Conservation (phyloP, 1,284 basidiomycete genomes). For the Mrakiaceae sp. region DNA sequence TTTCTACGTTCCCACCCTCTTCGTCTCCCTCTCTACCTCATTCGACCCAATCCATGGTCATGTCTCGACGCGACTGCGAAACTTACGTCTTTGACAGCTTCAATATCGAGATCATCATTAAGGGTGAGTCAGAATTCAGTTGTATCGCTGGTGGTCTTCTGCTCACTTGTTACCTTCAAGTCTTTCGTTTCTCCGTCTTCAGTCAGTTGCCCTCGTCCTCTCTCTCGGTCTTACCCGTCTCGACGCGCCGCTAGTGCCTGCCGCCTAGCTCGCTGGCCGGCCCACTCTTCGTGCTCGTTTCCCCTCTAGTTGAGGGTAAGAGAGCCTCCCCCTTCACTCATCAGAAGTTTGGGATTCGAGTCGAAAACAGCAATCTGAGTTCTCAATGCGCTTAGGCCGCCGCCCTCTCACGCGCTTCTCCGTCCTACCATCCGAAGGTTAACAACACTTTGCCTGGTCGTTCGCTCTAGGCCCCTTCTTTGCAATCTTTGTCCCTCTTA, state of each 20-base stretch:
- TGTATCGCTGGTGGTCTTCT: too few species aligned
- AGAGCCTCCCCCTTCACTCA: neutral
- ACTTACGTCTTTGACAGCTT: constrained; percentile 9
- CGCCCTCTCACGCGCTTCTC: too few species aligned
- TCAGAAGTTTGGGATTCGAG: neutral
- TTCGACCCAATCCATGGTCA: too few species aligned
- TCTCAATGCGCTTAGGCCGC: neutral
- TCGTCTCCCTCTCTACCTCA: too few species aligned
- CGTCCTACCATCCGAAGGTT: too few species aligned
- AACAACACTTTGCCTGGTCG: too few species aligned
- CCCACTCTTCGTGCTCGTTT: neutral
- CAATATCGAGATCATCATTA: constrained; percentile 9
- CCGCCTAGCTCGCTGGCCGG: neutral
- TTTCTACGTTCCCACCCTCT: too few species aligned
- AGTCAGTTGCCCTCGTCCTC: neutral
- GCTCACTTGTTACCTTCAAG: neutral
- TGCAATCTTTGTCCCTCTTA: constrained; percentile 59
- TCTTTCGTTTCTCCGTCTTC: neutral
- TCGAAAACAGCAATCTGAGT: neutral
- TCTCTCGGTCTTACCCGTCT: neutral
- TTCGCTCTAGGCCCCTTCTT: constrained; percentile 55
- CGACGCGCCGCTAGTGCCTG: neutral
- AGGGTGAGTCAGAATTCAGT: neutral
- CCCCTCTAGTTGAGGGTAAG: neutral
- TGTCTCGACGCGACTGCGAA: too few species aligned